These are phyloP conservation scores for Thelonectria rubi DNA, from an alignment of 2,329 filamentous ascomycete genomes.

Conservation along the genomic window DNA sequence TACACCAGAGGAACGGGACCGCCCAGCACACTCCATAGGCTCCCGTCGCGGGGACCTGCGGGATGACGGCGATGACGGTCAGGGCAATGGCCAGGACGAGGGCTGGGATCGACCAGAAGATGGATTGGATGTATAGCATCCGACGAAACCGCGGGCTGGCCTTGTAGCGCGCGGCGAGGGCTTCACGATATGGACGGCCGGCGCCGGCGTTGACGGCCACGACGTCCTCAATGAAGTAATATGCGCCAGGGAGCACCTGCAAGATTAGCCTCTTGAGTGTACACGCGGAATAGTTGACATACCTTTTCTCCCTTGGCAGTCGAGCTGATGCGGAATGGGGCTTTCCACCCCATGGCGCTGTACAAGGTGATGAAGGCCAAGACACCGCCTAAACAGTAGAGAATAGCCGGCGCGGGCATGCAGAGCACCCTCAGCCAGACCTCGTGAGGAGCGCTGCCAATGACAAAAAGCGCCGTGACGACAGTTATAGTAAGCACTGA, in stretches of 20 bases:
- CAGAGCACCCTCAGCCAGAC: constrained; percentile 60
- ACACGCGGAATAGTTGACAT: background rate
- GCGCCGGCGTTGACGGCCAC: constrained; percentile 73
- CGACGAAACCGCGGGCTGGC: constrained; percentile 53
- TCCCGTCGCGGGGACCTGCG: constrained; percentile 46
- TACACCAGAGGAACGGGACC: constrained; percentile 51
- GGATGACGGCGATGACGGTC: constrained; percentile 50
- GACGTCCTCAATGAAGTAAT: constrained; percentile 74
- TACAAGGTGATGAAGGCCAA: constrained; percentile 50
- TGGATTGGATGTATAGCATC: constrained; percentile 52
- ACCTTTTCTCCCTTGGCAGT: constrained; percentile 63
- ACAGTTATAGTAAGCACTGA: constrained; percentile 57
- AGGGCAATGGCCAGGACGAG: constrained; percentile 49
- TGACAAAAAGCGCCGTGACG: constrained; percentile 60
- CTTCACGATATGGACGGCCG: constrained; percentile 53
- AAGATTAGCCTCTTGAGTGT: constrained; percentile 36
- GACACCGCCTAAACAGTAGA: constrained; percentile 57
- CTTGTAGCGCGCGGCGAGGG: constrained; percentile 52
- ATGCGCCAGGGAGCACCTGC: constrained; percentile 67
- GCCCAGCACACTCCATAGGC: constrained; percentile 53
- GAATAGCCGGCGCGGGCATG: constrained; percentile 61
- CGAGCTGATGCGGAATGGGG: constrained; percentile 71
- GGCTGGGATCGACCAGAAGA: constrained; percentile 54
- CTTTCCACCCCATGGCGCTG: constrained; percentile 51
- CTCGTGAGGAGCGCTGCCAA: constrained; percentile 60